Conservation (phyloP, 2,329 filamentous ascomycete species). For the Emericellopsis atlantica region DNA sequence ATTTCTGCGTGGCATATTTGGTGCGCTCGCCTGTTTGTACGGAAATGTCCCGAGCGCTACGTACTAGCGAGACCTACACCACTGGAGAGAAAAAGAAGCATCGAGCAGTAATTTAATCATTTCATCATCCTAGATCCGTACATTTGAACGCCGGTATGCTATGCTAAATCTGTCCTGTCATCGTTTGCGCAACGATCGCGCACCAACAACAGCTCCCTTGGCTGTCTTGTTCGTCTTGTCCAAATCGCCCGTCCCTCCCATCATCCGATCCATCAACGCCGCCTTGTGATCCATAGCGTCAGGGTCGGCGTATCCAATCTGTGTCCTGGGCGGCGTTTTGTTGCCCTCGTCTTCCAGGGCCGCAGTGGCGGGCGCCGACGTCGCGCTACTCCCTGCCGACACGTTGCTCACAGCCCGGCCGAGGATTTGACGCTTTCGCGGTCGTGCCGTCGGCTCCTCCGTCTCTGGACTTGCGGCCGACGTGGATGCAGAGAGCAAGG, state of each 20-base stretch:
- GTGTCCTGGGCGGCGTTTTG: slow-evolving; percentile 30
- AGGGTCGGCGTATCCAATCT: slow-evolving; percentile 40
- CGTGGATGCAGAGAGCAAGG: slow-evolving; percentile 21
- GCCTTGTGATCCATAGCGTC: slow-evolving; percentile 30
- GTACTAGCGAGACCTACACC: no score
- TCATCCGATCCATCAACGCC: slow-evolving; percentile 31
- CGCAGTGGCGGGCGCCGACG: slow-evolving; percentile 1
- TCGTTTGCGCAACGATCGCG: no score
- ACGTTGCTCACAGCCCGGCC: slow-evolving; percentile 47
- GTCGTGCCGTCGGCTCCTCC: slow-evolving; percentile 6
- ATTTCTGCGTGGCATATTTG: no score
- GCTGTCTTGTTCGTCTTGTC: not conserved
- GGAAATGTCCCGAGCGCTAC: no score
- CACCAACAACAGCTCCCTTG: no score
- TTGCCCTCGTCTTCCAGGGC: slow-evolving; percentile 7
- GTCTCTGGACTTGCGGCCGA: slow-evolving; percentile 6
- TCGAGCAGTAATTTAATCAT: no score
- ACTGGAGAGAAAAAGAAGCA: no score
- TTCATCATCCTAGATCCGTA: no score
- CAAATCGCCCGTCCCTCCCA: slow-evolving; percentile 8
- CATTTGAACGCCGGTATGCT: no score
- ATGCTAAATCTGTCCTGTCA: no score
- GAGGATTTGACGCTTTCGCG: slow-evolving; percentile 35
- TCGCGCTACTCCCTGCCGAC: slow-evolving; percentile 34
- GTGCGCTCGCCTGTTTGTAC: no score